These are phyloP conservation scores for Plectosphaerella cucumerina DNA, from an alignment of 2,329 filamentous ascomycete species.

Conservation along the genomic window DNA sequence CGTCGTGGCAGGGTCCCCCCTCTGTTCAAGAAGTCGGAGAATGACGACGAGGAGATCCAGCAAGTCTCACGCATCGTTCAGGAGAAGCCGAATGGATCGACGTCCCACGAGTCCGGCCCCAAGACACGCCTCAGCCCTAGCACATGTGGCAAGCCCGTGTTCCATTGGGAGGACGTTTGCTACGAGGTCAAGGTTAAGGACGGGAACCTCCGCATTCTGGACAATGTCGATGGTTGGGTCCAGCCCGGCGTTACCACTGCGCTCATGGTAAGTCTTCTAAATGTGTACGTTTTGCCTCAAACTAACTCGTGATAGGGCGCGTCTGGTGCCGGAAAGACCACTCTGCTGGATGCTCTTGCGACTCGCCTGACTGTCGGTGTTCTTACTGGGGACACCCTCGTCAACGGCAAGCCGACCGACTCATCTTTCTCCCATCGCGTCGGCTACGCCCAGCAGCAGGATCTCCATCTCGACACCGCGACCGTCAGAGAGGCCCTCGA, in stretches of 20 bases:
- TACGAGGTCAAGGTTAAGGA: conserved; percentile 61
- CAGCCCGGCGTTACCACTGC: conserved; percentile 72
- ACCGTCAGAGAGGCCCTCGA: conserved; percentile 65
- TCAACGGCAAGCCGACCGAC: conserved; percentile 62
- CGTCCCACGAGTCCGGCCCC: background rate
- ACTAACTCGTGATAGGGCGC: conserved; percentile 43
- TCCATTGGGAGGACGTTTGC: conserved; percentile 67
- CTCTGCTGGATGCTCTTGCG: conserved; percentile 68
- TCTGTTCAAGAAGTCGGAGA: conserved; percentile 14
- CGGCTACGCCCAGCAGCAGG: conserved; percentile 69
- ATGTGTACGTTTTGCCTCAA: no score
- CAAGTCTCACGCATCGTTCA: background rate
- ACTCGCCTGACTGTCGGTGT: conserved; percentile 71
- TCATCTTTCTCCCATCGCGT: conserved; percentile 67
- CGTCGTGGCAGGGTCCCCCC: conserved; percentile 44
- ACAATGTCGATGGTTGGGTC: conserved; percentile 73
- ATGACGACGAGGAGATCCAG: conserved; percentile 8
- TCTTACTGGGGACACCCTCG: conserved; percentile 65
- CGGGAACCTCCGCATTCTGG: conserved; percentile 59
- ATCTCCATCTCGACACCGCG: conserved; percentile 64
- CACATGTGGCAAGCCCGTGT: conserved; percentile 32
- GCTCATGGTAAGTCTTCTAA: conserved; percentile 51
- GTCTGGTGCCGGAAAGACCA: conserved; percentile 72
- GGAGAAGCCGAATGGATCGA: background rate
- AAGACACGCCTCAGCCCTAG: conserved; percentile 1